Evolutionary conservation across 768 basidiomycete species (phyloP).

Genomic region (Agrocybe chaxingu): DNA sequence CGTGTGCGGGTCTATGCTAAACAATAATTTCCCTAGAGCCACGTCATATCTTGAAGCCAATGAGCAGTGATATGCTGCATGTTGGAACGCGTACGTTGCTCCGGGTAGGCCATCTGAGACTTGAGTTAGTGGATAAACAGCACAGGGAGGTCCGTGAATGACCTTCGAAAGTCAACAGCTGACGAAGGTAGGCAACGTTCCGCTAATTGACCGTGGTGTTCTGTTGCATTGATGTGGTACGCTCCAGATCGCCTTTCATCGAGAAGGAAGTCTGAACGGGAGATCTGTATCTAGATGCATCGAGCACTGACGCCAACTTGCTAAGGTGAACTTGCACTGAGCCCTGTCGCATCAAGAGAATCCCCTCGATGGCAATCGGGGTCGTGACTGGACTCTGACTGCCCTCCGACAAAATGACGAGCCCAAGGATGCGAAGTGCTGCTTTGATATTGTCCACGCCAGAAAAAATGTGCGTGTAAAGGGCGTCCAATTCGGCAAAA

Average conservation of each 20-base stretch:
- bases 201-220: too few relatives aligned
- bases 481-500: conserved; percentile 3
- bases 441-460: not conserved
- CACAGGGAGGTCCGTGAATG: too few relatives aligned
- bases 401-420: not conserved
- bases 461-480: conserved; percentile 3
- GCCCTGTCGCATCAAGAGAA: conserved; percentile 2
- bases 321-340: not conserved
- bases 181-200: too few relatives aligned
- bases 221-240: not conserved
- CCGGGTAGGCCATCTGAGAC: too few relatives aligned
- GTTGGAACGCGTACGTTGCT: too few relatives aligned
- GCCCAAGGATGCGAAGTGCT: not conserved
- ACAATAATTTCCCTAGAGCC: too few relatives aligned
- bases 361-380: not conserved
- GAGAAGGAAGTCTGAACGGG: not conserved
- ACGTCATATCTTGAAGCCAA: too few relatives aligned
- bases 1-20: too few relatives aligned
- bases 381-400: not conserved
- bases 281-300: not conserved
- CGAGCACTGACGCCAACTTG: conserved; percentile 5
- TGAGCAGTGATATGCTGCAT: too few relatives aligned
- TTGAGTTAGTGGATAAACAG: too few relatives aligned
- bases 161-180: too few relatives aligned
- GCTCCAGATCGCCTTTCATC: not conserved